Evolutionary conservation across 2,329 filamentous ascomycete species (phyloP), one percentile per base, ranked within the genome.

Genomic region (Aurifilum marmelostoma): DNA sequence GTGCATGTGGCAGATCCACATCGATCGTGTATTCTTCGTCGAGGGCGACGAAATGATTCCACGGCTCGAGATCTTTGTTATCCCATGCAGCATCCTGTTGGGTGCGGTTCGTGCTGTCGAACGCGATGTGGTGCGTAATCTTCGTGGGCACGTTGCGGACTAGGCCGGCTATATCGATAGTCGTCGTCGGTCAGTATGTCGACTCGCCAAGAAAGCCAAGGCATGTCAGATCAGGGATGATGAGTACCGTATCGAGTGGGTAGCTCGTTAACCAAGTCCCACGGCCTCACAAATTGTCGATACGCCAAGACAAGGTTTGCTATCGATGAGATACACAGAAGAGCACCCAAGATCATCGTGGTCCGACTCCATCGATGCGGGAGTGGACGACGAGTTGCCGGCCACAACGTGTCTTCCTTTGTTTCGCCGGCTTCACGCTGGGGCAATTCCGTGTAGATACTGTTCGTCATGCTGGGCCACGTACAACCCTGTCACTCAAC

Each of bases 141-240:
- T 71, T 60, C 11, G 71, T 73, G 7, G 71, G 70, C n/a, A 71
- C 41, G 60, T 73, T 62, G 52, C 72, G 68, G 54, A 65, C 65
- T 60, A 73, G 70, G 34, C 58, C 41, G 39, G 70, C 70, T 73
- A 39, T 3, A 9, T 27, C n/a, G 14, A 16, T 5, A 14, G 5
- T n/a, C 14, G 18, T n/a, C 7, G 18, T 8, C 14, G 29, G 58
- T 56, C 7, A 52, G 37, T 32, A 18, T 32, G 27, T 50, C 14
- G 39, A 41, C 41, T 34, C 27, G 43, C 34, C 41, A 37, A 32
- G 32, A 14, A 34, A 9, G 37, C 8, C 8, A 7, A 41, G 8
- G 21, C 65, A 43, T 37, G 34, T 16, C 11, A 29, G 41, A 60
- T 71, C 34, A 66, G 34, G n/a, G 9, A 50, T 58, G 24, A 29